These are phyloP conservation scores for Grammothele lineata DNA, from an alignment of 768 basidiomycete species.

Conservation along the genomic window DNA sequence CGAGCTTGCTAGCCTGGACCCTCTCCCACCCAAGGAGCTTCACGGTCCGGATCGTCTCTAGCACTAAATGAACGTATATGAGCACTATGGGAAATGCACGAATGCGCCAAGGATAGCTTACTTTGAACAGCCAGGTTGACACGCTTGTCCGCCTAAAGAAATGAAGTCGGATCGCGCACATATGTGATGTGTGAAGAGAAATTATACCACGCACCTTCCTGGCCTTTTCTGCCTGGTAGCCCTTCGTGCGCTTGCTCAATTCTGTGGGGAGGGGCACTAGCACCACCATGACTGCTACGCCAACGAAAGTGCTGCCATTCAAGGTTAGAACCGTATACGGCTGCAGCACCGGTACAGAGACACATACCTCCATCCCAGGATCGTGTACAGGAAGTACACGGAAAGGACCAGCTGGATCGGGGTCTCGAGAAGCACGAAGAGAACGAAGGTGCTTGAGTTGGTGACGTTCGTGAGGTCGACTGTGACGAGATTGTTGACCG, in stretches of 20 bases:
- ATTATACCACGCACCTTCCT: slow-evolving; percentile 23
- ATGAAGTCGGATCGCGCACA: too few relatives aligned
- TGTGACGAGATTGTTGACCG: slow-evolving; percentile 56
- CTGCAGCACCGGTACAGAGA: too few relatives aligned
- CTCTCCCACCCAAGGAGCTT: slow-evolving; percentile 41
- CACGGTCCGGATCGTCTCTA: slow-evolving; percentile 37
- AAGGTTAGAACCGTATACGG: too few relatives aligned
- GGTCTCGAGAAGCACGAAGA: slow-evolving; percentile 20
- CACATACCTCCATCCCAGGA: slow-evolving; percentile 41
- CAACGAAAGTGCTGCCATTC: slow-evolving; percentile 35
- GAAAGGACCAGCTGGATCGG: slow-evolving; percentile 37
- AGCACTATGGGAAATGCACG: neutral
- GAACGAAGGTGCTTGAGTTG: slow-evolving; percentile 15
- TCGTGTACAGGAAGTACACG: slow-evolving; percentile 35
- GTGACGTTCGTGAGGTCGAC: slow-evolving; percentile 37
- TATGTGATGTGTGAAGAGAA: too few relatives aligned
- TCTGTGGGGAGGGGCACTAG: slow-evolving; percentile 40
- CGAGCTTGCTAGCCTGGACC: slow-evolving; percentile 46
- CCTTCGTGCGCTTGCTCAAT: slow-evolving; percentile 31
- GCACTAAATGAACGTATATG: slow-evolving; percentile 22
- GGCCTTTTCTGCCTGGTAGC: slow-evolving; percentile 35
- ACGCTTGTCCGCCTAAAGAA: slow-evolving; percentile 36
- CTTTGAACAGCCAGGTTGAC: slow-evolving; percentile 39
- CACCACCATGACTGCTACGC: slow-evolving; percentile 34
- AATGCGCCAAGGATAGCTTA: neutral